Base-by-base conservation (phyloP, 331 rosid species). In the Quercus lobata region DNA sequence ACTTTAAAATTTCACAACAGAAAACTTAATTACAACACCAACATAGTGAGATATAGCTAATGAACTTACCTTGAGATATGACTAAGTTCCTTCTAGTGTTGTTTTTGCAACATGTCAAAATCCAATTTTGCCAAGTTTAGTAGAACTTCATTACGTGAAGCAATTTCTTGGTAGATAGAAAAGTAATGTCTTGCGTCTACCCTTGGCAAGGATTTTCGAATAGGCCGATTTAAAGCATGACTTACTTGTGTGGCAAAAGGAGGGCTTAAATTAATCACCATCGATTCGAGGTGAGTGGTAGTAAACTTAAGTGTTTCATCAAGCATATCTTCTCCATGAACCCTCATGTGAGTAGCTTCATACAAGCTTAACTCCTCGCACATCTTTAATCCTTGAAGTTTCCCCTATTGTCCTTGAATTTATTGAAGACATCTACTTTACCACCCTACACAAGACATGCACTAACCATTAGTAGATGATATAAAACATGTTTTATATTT, bases 231-330 rank as follows among this genome's bases (percentile, higher is more conserved):
- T 71, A 86, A 62, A 57, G 83, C 81, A 71, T 80, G 56, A 0
- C 30, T 62, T 6, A 83, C 72, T 76, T 78, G 76, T 54, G 77
- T 10, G 0, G 57, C 75, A 61, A 85, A 70, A 15, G 29, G 2
- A 8, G 75, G 34, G 35, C 34, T 68, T 35, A 78, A 29, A 25
- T 73, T 57, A 3, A 32, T 1, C 16, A n/a, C 27, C 12, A 78
- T 73, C 0, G 10, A 30, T 34, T 83, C 30, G 5, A 88, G 79
- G 19, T 69, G 81, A 17, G 32, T 3, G 2, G 83, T 32, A 22
- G 83, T 84, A 75, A 82, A 86, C n/a, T 68, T 74, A 7, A 81
- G 65, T 1, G 92, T 86, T 53, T 80, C 85, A 15, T 88, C 86
- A 5, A 86, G 76, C 3, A 84, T n/a, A 1, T 78, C 81, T 27